Evolutionary conservation across 768 basidiomycete species (phyloP), one percentile per base, ranked within the genome.

Genomic region (Auricularia heimuer): DNA sequence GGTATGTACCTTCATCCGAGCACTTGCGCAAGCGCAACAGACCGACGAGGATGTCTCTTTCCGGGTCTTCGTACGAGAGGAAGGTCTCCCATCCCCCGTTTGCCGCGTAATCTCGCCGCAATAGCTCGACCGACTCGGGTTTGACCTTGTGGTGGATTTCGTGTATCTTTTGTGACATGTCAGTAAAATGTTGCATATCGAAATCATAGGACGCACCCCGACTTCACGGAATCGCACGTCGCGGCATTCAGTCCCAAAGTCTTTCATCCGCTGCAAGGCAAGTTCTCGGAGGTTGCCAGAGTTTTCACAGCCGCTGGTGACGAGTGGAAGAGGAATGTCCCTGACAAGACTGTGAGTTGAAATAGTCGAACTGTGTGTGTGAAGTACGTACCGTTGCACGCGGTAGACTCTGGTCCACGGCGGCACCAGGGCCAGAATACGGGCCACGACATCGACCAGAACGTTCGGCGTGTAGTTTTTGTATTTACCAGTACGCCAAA

Each of bases 51-150:
- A 99, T 98, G 71, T 99, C 97, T 63, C 85, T 86, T 75, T 94
- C 94, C 4, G 97, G 96, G 74, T 99, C 97, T 77, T 99, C 97
- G 73, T 98, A 99, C 35, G 95, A 96, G 4, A 99, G 78, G 83
- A 99, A 99, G 1, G 97, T 98, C 78, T 99, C 97, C 97, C 97
- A 99, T 58, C 97, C 95, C 4, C 95, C 96, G 72, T 98, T 99
- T 36, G 97, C 97, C 3, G 90, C 79, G 75, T 99, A 99, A 74
- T 99, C 97, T 47, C 97, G 83, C 65, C 97, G 85, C 39, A 99
- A 85, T 3, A 99, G 86, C 75, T 99, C 97, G 62, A 97, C 90
- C 16, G 92, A 89, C 74, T 96, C 92, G 66, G 95, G 95, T 24
- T 94, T 86, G 58, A 98, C 92, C 77, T 96, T 95, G 79, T 97